Evolutionary conservation across 2,329 filamentous ascomycete species (phyloP), one percentile per base, ranked within the genome.

Genomic region (Neurospora crassa): DNA sequence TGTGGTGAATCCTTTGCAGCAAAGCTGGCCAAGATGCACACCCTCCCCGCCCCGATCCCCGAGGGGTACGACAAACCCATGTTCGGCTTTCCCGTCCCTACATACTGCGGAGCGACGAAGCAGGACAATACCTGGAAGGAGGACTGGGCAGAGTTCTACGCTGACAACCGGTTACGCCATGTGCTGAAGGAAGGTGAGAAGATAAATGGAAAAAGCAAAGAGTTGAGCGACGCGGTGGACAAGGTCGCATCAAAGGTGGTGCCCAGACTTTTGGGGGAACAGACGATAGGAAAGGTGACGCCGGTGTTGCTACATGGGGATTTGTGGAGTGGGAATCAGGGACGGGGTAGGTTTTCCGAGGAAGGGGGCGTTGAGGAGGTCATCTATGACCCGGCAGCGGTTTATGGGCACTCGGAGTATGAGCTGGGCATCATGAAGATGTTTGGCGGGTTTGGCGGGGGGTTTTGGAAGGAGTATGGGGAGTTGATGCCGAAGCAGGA

Each of bases 341-440:
- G 89, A 12, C 80, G 83, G 3, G 94, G 91, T 0, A 84, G 83
- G 59, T 90, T 97, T 37, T 79, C 79, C 8, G 73, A 81, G 53
- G 83, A 84, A 0, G 84, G 83, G 8, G 85, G 83, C 1, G 81
- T 84, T 0, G 92, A 94, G 75, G 90, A 94, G 74, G 88, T 97
- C 0, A 88, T 97, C 1, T 97, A 90, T 78, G 95, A 97, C 78
- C 89, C 94, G 0, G 91, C 91, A 2, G 87, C 89, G 59, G 92
- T 91, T 74, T 97, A 96, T 78, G 93, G 91, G 1, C 94, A 97
- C 79, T 91, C 87, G 1, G 95, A 98, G 83, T 97, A 91, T 80
- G 95, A 97, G 75, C 83, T 97, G 69, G 95, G 95, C 0, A 97
- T 97, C 75, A 97, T 97, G 94, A 88, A 87, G 69, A 97, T 97